Base-by-base conservation (phyloP, 2,329 filamentous ascomycete species). In the Onygena corvina region DNA sequence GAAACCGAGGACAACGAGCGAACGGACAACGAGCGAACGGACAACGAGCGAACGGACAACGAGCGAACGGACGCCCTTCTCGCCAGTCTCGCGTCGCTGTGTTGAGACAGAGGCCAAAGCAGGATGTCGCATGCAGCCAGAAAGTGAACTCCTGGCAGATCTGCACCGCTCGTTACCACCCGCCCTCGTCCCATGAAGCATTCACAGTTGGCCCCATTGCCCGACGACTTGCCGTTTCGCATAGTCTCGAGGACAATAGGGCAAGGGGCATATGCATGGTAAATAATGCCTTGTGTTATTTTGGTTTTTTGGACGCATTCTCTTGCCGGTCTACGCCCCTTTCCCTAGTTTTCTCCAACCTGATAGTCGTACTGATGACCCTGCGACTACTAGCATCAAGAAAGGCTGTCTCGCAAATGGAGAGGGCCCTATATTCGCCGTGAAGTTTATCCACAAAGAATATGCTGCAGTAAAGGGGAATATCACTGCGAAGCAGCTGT, bases 391-490 rank as follows among this genome's bases (percentile, higher is more conserved):
- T 21, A 90, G 88, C 52, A 92, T 95, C 62, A 94, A 94, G 64
- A 96, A 96, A 71, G 92, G 90, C 25, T 79, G 83, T 42, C 90
- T 90, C 5, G 71, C 83, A 20, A 76, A 84, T 56, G 67, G 75
- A 1, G 70, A 77, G 21, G 76, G 71, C 21, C 90, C 90, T 25
- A 73, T 98, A 51, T 96, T 98, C 65, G 92, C 93, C 11, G 87
- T 98, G 67, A 98, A 98, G 67, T 86, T 98, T 69, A 95, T 98
- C 64, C 90, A 98, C 72, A 98, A 98, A 71, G 84, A 85, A 56
- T 94, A 95, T 67, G 93, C 92, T 51, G 78, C 86, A 59, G 84
- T 84, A 59, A 81, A 90, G 75, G 92, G 92, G 63, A 84, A 86
- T 53, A 81, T 98, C 58, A 87, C 84, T 25, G 76, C 83, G 29